Conservation (phyloP, 352 stramenopile species). For the Phytopythium cucurbitacearum region DNA sequence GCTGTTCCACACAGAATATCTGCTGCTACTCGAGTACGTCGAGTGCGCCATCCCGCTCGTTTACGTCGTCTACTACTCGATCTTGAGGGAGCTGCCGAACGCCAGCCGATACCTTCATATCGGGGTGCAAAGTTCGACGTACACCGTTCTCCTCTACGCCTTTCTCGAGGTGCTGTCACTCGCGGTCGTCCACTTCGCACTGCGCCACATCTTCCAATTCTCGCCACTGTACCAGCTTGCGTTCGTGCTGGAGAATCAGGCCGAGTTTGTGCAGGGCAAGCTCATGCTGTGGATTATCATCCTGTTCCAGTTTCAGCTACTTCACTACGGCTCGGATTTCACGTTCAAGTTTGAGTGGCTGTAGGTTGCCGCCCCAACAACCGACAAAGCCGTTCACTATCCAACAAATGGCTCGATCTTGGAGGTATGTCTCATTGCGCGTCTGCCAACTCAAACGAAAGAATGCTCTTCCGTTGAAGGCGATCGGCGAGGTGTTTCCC, state of each 20-base stretch:
- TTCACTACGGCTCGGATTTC: slow-evolving; percentile 13
- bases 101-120: slow-evolving; percentile 15
- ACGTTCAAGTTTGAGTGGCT: too few species aligned
- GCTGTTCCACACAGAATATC: slow-evolving; percentile 33
- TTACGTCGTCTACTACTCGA: slow-evolving; percentile 15
- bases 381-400: too few species aligned
- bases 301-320: slow-evolving; percentile 24
- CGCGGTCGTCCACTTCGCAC: slow-evolving; percentile 6
- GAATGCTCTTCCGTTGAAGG: slow-evolving; percentile 50
- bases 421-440: too few species aligned
- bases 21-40: slow-evolving; percentile 31
- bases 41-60: slow-evolving; percentile 29
- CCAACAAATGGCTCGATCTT: too few species aligned
- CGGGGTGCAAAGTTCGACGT: slow-evolving; percentile 1
- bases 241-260: slow-evolving; percentile 35
- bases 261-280: slow-evolving; percentile 21
- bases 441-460: slow-evolving; percentile 39
- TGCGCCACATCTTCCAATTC: slow-evolving; percentile 14
- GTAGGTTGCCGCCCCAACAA: too few species aligned
- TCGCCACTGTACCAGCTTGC: slow-evolving; percentile 27
- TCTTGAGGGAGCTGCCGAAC: slow-evolving; percentile 22
- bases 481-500: slow-evolving; percentile 44
- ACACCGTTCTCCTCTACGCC: slow-evolving; percentile 20
- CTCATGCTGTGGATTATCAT: slow-evolving; percentile 24
- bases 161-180: slow-evolving; percentile 21